phyloP scores from a whole-genome alignment of 2,329 filamentous ascomycete genomes.

The Alternaria postmessia region DNA sequence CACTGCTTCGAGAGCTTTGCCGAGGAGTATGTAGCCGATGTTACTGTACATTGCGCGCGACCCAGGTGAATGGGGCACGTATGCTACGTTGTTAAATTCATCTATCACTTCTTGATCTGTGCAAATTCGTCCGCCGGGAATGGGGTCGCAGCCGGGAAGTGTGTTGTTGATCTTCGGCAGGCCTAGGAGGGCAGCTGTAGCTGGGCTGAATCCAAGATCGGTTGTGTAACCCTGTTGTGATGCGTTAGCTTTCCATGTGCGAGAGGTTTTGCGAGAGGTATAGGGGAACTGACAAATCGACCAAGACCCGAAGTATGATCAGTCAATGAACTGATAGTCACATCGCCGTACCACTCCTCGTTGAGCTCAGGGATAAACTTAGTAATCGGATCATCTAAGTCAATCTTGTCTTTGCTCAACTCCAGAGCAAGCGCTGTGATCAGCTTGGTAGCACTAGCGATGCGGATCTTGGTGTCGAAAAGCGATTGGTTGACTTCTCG shows the following conservation, averaged over 20 bases:
- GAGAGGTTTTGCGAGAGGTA: background rate
- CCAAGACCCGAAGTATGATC: conserved; percentile 37
- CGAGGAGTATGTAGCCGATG: conserved; percentile 36
- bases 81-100: conserved; percentile 33
- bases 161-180: conserved; percentile 26
- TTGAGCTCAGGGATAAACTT: conserved; percentile 34
- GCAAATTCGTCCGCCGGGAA: conserved; percentile 31
- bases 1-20: conserved; percentile 30
- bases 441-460: conserved; percentile 38
- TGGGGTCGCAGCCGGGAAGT: conserved; percentile 34
- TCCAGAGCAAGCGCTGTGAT: conserved; percentile 38
- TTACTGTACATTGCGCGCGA: conserved; percentile 34
- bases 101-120: conserved; percentile 27
- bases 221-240: conserved; percentile 28
- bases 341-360: conserved; percentile 23
- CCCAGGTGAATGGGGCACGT: conserved; percentile 25
- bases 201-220: conserved; percentile 28
- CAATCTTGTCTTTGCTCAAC: conserved; percentile 28
- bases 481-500: conserved; percentile 21
- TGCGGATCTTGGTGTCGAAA: conserved; percentile 27
- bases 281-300: conserved; percentile 19
- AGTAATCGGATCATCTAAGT: conserved; percentile 33
- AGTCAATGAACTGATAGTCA: conserved; percentile 31
- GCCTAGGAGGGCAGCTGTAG: conserved; percentile 21
- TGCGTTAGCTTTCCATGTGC: background rate